These are phyloP conservation scores for Bothriochloa decipiens DNA, from an alignment of 176 grass and related monocot species.

Conservation along the genomic window DNA sequence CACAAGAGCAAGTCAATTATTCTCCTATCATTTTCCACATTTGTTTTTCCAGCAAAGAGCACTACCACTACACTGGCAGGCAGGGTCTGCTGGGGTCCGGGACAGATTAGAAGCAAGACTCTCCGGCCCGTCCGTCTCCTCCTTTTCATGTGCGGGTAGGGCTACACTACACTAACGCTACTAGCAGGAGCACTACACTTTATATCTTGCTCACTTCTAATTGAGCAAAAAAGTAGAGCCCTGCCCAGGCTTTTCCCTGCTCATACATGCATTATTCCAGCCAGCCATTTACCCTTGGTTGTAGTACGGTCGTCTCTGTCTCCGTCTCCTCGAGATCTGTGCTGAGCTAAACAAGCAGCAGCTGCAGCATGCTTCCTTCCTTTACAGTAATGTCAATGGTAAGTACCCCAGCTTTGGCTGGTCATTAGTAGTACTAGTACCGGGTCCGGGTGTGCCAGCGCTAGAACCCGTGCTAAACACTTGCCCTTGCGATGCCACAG, in stretches of 20 bases:
- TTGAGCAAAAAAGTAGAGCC: slow-evolving; percentile 28
- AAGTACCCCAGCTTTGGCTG: slow-evolving; percentile 29
- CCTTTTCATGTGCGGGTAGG: slow-evolving; percentile 37
- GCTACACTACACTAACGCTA: slow-evolving; percentile 6
- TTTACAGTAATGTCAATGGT: slow-evolving; percentile 41
- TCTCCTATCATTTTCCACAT: slow-evolving; percentile 39
- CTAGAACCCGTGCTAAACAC: slow-evolving; percentile 11
- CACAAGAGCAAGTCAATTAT: slow-evolving; percentile 58
- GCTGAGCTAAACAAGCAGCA: slow-evolving; percentile 28
- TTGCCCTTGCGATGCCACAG: slow-evolving; percentile 34
- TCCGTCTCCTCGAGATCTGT: slow-evolving; percentile 49
- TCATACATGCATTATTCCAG: slow-evolving; percentile 30
- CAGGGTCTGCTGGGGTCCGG: not conserved
- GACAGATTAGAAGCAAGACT: slow-evolving; percentile 53
- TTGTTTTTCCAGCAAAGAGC: slow-evolving; percentile 35
- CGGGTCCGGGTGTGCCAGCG: not conserved
- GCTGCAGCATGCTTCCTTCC: not conserved
- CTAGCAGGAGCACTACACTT: not conserved
- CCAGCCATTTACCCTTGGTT: not conserved
- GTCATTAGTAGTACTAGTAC: not conserved
- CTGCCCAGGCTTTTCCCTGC: slow-evolving; percentile 39
- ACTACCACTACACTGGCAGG: too few species aligned
- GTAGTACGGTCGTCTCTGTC: not conserved
- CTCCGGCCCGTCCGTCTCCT: not conserved
- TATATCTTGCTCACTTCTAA: slow-evolving; percentile 35